phyloP scores from a whole-genome alignment of 495 filamentous ascomycete genomes.

The Lepraria neglecta region DNA sequence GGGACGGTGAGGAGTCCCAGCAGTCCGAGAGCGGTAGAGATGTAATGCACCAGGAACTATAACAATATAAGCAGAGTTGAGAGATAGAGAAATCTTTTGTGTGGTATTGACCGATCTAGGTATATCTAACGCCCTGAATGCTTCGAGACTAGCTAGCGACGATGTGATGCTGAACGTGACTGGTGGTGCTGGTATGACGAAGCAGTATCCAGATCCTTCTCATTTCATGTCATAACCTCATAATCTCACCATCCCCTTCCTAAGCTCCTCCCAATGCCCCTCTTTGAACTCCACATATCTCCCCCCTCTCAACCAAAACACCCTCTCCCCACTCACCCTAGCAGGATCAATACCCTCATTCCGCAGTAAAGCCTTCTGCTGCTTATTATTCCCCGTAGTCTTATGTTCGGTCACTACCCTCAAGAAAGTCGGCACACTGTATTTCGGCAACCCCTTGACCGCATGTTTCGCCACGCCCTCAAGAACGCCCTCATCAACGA shows the following conservation, averaged over 20 bases:
- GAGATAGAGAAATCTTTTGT: background rate
- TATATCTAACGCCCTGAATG: background rate
- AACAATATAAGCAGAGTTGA: background rate
- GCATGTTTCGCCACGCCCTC: conserved; percentile 55
- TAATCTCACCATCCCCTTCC: conserved; percentile 62
- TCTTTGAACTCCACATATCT: conserved; percentile 61
- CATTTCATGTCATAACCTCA: conserved; percentile 29
- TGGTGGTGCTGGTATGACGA: too few species aligned
- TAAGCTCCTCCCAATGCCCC: conserved; percentile 63
- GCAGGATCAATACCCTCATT: conserved; percentile 64
- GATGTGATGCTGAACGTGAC: too few species aligned
- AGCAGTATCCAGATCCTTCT: background rate
- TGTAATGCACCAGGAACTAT: background rate
- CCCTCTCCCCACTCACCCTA: conserved; percentile 48
- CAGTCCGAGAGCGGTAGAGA: background rate
- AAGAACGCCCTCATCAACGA: conserved; percentile 38
- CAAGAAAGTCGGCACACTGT: conserved; percentile 73
- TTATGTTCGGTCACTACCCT: conserved; percentile 56
- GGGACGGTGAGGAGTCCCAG: conserved; percentile 4
- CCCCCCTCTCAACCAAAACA: conserved; percentile 62
- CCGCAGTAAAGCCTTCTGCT: conserved; percentile 67
- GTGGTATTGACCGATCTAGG: background rate
- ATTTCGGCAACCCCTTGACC: conserved; percentile 55
- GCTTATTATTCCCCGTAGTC: conserved; percentile 80
- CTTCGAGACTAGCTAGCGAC: too few species aligned